These are phyloP conservation scores for Casuarina cunninghamiana DNA, from an alignment of 306 rosid species.

Conservation along the genomic window DNA sequence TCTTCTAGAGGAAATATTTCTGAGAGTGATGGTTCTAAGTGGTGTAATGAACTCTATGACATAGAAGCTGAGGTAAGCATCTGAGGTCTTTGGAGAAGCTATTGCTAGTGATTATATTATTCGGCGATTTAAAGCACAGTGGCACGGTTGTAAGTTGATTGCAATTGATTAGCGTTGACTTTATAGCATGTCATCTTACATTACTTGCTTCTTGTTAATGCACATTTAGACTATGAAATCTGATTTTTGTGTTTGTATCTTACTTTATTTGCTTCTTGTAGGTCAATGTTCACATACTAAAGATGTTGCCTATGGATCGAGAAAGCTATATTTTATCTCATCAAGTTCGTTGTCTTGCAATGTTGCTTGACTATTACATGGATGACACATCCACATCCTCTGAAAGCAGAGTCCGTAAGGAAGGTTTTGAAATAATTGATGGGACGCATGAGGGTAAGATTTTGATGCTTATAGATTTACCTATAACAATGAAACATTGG, in stretches of 20 bases:
- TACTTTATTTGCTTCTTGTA: constrained; percentile 33
- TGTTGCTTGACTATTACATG: neutral
- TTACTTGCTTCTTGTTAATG: neutral
- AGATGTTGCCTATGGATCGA: constrained; percentile 57
- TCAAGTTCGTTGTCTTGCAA: too few relatives aligned
- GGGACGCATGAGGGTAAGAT: constrained; percentile 5
- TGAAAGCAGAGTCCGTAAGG: constrained; percentile 43
- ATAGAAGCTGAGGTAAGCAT: constrained; percentile 87
- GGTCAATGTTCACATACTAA: constrained; percentile 85
- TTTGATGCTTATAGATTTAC: constrained; percentile 31
- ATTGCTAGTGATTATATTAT: constrained; percentile 11
- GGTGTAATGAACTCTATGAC: constrained; percentile 84
- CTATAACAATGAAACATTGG: too few relatives aligned
- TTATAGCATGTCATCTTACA: neutral
- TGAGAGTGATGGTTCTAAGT: constrained; percentile 49
- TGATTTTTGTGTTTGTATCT: neutral
- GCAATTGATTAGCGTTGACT: constrained; percentile 4
- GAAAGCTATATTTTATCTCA: constrained; percentile 25
- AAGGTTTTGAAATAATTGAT: constrained; percentile 6
- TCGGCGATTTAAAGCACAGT: constrained; percentile 4
- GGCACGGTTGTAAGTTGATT: neutral
- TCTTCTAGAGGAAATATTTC: constrained; percentile 48
- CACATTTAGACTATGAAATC: constrained; percentile 2
- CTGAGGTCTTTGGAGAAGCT: constrained; percentile 11
- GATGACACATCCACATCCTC: too few relatives aligned